phyloP scores from a whole-genome alignment of 305 asterid species.

The Fraxinus latifolia region DNA sequence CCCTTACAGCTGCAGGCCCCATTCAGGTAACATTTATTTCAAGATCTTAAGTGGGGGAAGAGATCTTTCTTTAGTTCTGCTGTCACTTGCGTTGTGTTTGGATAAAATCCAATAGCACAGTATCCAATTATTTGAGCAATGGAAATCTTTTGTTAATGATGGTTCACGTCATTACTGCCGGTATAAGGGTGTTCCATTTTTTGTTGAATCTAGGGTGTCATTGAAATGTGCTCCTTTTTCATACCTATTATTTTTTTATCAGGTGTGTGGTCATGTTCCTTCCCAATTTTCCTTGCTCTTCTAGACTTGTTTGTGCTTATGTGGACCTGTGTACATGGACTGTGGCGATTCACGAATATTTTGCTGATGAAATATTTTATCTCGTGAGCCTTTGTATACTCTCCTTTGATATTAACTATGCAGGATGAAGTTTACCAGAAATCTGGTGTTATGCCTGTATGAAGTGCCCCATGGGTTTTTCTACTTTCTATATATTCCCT shows the following conservation, averaged over 20 bases:
- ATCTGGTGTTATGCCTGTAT: not conserved
- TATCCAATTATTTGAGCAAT: not conserved
- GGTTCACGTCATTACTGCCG: not conserved
- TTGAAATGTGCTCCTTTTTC: not conserved
- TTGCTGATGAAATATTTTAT: not conserved
- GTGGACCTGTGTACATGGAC: not conserved
- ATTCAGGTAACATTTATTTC: constrained; percentile 42
- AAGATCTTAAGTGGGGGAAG: not conserved
- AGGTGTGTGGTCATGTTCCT: not conserved
- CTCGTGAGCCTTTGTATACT: not conserved
- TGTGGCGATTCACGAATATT: not conserved
- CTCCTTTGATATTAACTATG: not conserved
- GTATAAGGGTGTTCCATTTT: not conserved
- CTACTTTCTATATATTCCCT: not conserved
- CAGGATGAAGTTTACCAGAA: not conserved
- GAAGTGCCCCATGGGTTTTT: not conserved
- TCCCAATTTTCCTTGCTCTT: not conserved
- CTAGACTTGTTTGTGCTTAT: not conserved
- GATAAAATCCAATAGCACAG: not conserved
- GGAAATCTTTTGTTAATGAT: not conserved
- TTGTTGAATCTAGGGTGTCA: not conserved
- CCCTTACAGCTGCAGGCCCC: constrained; percentile 62
- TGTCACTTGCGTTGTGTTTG: not conserved
- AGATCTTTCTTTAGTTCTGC: not conserved
- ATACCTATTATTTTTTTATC: not conserved